Evolutionary conservation across 2,329 filamentous ascomycete genomes (phyloP).

Genomic region (Didymella glomerata): DNA sequence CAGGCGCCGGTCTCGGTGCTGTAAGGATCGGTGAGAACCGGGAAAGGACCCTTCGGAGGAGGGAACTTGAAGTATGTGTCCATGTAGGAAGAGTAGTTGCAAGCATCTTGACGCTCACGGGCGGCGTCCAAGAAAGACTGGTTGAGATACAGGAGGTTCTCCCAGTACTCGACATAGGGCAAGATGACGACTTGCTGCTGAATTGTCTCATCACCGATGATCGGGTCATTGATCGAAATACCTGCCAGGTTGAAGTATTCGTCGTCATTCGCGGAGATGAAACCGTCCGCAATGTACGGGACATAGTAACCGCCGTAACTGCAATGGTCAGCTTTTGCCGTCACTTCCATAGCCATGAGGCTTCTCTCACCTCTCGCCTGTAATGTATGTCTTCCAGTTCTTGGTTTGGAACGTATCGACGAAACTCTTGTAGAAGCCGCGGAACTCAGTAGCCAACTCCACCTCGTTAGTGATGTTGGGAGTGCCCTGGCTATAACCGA

Average conservation of each 20-base stretch:
- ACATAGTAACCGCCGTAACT: conserved; percentile 52
- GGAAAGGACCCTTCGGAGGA: conserved; percentile 46
- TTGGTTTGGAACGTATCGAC: conserved; percentile 63
- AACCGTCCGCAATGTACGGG: conserved; percentile 64
- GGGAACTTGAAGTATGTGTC: conserved; percentile 53
- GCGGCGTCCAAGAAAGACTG: conserved; percentile 52
- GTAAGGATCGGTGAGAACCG: conserved; percentile 38
- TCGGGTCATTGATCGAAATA: conserved; percentile 59
- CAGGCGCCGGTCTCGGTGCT: conserved; percentile 42
- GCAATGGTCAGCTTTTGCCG: not conserved
- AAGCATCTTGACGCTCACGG: conserved; percentile 41
- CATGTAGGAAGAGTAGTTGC: conserved; percentile 35
- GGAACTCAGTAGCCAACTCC: conserved; percentile 57
- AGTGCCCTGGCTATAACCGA: conserved; percentile 54
- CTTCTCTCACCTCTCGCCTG: conserved; percentile 54
- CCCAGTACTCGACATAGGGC: conserved; percentile 52
- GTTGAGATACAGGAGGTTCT: conserved; percentile 55
- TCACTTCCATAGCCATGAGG: not conserved
- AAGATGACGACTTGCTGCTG: conserved; percentile 51
- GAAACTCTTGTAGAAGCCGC: conserved; percentile 64
- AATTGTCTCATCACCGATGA: conserved; percentile 53
- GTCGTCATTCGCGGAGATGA: conserved; percentile 62
- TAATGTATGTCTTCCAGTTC: conserved; percentile 63
- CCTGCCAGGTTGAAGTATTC: conserved; percentile 63
- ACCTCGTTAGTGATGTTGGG: conserved; percentile 59